A percentile compares a stretch with the other conserved stretches of the same genome.
Evolutionary conservation across 371 early-diverging fungal genomes (phyloP).

Genomic region (Fennellomyces sp.): DNA sequence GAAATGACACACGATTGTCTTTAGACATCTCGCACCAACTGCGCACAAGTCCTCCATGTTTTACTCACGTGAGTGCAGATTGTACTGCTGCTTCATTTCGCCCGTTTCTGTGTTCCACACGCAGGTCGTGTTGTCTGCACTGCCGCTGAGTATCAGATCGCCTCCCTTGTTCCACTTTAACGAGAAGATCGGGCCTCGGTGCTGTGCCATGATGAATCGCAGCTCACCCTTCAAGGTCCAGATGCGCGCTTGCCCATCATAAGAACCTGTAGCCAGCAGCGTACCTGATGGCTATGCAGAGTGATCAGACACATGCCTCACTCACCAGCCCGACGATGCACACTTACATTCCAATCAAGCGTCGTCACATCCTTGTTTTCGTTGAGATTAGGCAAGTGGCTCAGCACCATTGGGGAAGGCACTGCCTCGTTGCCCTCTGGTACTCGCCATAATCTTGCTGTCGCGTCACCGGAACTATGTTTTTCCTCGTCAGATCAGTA

Average conservation of each 20-base stretch:
- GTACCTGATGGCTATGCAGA: conserved; percentile 71
- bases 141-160: conserved; percentile 77
- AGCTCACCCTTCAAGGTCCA: conserved; percentile 84
- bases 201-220: conserved; percentile 68
- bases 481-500: neutral
- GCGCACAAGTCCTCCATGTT: neutral
- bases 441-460: conserved; percentile 84
- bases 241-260: conserved; percentile 87
- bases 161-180: conserved; percentile 88
- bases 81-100: conserved; percentile 76
- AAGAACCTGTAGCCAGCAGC: conserved; percentile 89
- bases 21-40: neutral
- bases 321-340: too few relatives aligned
- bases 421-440: conserved; percentile 39
- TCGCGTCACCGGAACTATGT: conserved; percentile 81
- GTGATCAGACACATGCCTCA: too few relatives aligned
- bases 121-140: conserved; percentile 80
- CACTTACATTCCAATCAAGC: conserved; percentile 89
- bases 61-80: conserved; percentile 71
- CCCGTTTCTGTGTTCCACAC: conserved; percentile 89
- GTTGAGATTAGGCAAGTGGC: conserved; percentile 57
- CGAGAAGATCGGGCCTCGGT: conserved; percentile 84
- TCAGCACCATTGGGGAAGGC: conserved; percentile 57
- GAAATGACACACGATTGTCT: neutral
- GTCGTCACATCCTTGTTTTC: conserved; percentile 77